Base-by-base conservation (phyloP, 164 flowering plant genomes). In the Piper longum region DNA sequence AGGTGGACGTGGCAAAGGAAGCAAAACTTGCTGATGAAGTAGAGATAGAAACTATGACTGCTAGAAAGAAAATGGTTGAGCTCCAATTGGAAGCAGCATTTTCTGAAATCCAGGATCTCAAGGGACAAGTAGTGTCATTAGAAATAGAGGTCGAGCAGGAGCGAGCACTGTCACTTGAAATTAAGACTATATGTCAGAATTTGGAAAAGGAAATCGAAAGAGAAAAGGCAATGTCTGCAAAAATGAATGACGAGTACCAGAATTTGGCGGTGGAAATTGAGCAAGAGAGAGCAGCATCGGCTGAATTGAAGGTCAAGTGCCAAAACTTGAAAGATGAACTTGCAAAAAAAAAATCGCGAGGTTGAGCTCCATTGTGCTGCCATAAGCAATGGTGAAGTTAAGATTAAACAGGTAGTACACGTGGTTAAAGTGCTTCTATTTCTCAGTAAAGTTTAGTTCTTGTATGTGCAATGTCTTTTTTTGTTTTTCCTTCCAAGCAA, bases 181-280 rank as follows among this genome's bases (percentile, higher is more conserved):
- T 74, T 16, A 56, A 60, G 43, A 55, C 59, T 5, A 86, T 78
- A 73, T 87, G 80, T 62, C 73, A 41, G 54, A 75, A 75, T 56
- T 60, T 87, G 65, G 89, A 86, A 73, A 79, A 80, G 43, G 90
- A 83, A 66, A 71, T 85, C 42, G 74, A 83, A 66, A 78, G 66
- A 64, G 88, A 87, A 65, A 76, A 67, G 55, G 77, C 72, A 55
- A 66, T 74, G 63, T 81, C 90, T 36, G 39, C 39, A 57, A 80
- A 80, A 63, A 59, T 75, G 13, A 54, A 56, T 45, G 55, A 52
- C 5, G 82, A 78, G 74, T 85, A 81, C 62, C 71, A 39, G 55
- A 75, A 75, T 57, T 55, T 86, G 63, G 86, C 84, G 70, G 77
- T 77, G 43, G 90, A 45, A 19, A 65, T 84, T 40, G 73, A 81